Evolutionary conservation across 106 monocot genomes (phyloP).

Genomic region (Acanthochlamys bracteata): DNA sequence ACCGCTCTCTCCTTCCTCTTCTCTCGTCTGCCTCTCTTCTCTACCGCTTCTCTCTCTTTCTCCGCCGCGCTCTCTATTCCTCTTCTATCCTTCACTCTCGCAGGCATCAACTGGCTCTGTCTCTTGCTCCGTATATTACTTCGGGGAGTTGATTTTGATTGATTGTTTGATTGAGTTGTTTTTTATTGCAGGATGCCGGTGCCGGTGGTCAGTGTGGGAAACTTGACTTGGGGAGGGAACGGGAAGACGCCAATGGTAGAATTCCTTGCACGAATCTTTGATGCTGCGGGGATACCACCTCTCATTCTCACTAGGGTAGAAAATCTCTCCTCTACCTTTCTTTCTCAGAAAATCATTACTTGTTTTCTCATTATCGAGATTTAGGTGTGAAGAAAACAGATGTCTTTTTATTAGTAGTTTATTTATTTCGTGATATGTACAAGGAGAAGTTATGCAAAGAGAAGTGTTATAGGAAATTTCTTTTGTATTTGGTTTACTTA

Average conservation of each 20-base stretch:
- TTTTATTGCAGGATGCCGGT: constrained; percentile 48
- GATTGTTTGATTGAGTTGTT: not conserved
- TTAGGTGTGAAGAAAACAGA: no score
- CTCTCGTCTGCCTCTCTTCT: constrained; percentile 45
- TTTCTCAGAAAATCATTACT: no score
- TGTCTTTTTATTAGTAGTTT: no score
- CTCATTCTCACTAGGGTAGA: constrained; percentile 67
- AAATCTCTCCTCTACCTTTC: not conserved
- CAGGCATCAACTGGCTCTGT: not conserved
- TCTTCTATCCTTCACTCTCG: not conserved
- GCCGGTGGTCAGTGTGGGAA: constrained; percentile 79
- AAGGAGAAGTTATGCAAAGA: no score
- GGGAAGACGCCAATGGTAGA: constrained; percentile 94
- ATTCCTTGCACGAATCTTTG: constrained; percentile 35
- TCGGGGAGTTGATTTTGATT: no score
- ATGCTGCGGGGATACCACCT: constrained; percentile 35
- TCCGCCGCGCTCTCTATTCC: constrained; percentile 15
- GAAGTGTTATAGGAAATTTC: no score
- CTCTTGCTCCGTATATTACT: not conserved
- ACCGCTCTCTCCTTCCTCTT: constrained; percentile 51
- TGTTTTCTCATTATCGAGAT: no score
- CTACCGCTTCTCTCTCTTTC: constrained; percentile 37
- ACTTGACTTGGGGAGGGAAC: constrained; percentile 86
- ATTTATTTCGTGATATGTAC: no score
- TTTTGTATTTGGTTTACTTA: no score